These are phyloP conservation scores for Nidula microcarpa DNA, from an alignment of 768 basidiomycete genomes.

Conservation along the genomic window DNA sequence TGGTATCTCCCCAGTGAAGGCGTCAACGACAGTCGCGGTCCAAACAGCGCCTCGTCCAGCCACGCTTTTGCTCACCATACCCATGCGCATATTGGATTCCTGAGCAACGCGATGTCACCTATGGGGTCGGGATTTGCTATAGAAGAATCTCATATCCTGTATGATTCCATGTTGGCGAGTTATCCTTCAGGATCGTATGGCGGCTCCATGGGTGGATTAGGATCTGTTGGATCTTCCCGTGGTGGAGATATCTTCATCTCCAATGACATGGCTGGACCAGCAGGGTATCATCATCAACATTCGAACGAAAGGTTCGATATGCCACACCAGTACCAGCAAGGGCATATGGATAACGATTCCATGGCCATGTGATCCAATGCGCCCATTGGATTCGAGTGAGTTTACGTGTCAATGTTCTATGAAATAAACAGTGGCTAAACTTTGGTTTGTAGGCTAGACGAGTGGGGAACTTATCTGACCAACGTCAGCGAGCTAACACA, in stretches of 20 bases:
- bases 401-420: conserved; percentile 2
- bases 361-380: conserved; percentile 69
- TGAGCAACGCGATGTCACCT: too few relatives aligned
- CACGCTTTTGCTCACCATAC: too few relatives aligned
- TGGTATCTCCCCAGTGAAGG: background rate
- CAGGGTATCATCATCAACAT: conserved; percentile 6
- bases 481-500: conserved; percentile 8
- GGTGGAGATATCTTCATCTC: background rate
- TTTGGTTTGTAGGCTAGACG: conserved; percentile 30
- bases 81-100: too few relatives aligned
- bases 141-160: conserved; percentile 14
- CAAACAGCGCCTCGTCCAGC: too few relatives aligned
- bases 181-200: background rate
- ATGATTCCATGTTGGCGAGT: conserved; percentile 12
- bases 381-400: conserved; percentile 64
- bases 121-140: conserved; percentile 7
- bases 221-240: background rate
- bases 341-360: conserved; percentile 41
- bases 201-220: background rate
- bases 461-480: conserved; percentile 41
- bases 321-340: conserved; percentile 5
- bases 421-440: background rate
- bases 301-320: conserved; percentile 5
- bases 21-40: too few relatives aligned
- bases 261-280: background rate